These are phyloP conservation scores for Penicillium freii DNA, from an alignment of 2,329 filamentous ascomycete species.

Conservation along the genomic window DNA sequence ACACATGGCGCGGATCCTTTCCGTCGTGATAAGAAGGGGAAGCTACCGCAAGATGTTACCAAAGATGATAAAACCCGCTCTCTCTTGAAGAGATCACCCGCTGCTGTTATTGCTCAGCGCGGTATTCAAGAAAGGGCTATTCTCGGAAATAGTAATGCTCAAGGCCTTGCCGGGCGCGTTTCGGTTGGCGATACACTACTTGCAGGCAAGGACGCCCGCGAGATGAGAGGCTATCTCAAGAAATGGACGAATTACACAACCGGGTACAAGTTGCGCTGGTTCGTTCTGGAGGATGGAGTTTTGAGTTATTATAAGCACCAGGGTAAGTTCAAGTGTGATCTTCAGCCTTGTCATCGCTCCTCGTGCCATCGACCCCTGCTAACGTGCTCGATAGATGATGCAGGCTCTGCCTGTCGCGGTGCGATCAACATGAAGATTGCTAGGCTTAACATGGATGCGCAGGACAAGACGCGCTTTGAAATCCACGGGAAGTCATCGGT, in stretches of 20 bases:
- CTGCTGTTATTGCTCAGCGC: constrained; percentile 87
- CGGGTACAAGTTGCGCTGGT: constrained; percentile 96
- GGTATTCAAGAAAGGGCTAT: constrained; percentile 98
- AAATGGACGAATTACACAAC: constrained; percentile 99
- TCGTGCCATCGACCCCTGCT: constrained; percentile 1
- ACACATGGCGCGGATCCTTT: constrained; percentile 96
- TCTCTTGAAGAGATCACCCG: constrained; percentile 90
- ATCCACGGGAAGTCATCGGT: constrained; percentile 98
- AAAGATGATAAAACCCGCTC: constrained; percentile 86
- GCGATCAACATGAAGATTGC: constrained; percentile 99
- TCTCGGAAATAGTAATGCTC: constrained; percentile 66
- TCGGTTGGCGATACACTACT: constrained; percentile 51
- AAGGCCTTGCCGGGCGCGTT: constrained; percentile 53
- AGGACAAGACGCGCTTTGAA: constrained; percentile 97
- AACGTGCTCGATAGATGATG: constrained; percentile 62
- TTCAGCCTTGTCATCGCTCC: constrained; percentile 16
- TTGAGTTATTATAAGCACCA: constrained; percentile 99
- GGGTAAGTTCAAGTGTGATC: constrained; percentile 39
- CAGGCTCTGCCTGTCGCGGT: constrained; percentile 90
- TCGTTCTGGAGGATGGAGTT: constrained; percentile 94
- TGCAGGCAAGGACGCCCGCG: constrained; percentile 80
- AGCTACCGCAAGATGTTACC: constrained; percentile 91
- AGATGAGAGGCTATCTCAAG: constrained; percentile 98
- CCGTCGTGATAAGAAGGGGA: constrained; percentile 88
- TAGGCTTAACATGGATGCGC: constrained; percentile 88